These are phyloP conservation scores for Ballota nigra DNA, from an alignment of 257 asterid genomes.

Conservation along the genomic window DNA sequence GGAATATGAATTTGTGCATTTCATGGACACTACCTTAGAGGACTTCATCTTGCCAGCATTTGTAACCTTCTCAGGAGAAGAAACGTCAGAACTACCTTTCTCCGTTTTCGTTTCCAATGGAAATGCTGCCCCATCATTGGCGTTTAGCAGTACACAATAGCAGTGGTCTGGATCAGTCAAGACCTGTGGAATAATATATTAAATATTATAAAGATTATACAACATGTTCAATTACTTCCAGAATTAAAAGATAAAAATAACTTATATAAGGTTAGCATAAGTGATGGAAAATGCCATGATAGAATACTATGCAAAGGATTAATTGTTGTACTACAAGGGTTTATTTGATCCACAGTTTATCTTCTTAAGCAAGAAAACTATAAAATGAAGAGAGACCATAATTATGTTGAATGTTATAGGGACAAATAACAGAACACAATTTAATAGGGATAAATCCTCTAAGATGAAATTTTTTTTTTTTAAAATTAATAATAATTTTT, in stretches of 20 bases:
- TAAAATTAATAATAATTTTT: too few species aligned
- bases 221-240: neutral
- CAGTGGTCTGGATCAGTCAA: conserved; percentile 96
- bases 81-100: conserved; percentile 37
- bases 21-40: conserved; percentile 58
- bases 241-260: neutral
- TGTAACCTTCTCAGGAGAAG: conserved; percentile 44
- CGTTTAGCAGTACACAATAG: conserved; percentile 89
- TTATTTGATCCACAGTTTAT: neutral
- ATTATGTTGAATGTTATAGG: neutral
- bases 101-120: conserved; percentile 49
- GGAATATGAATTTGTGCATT: conserved; percentile 4
- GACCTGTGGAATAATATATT: conserved; percentile 55
- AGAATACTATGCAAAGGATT: neutral
- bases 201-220: neutral
- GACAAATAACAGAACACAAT: neutral
- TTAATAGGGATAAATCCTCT: neutral
- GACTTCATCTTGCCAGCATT: conserved; percentile 51
- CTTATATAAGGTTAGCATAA: neutral
- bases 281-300: neutral
- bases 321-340: too few species aligned
- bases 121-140: conserved; percentile 89
- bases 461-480: neutral
- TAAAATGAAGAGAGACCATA: neutral
- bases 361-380: neutral